Base-by-base conservation (phyloP, 148 eudicot species). In the Cornus suecica region DNA sequence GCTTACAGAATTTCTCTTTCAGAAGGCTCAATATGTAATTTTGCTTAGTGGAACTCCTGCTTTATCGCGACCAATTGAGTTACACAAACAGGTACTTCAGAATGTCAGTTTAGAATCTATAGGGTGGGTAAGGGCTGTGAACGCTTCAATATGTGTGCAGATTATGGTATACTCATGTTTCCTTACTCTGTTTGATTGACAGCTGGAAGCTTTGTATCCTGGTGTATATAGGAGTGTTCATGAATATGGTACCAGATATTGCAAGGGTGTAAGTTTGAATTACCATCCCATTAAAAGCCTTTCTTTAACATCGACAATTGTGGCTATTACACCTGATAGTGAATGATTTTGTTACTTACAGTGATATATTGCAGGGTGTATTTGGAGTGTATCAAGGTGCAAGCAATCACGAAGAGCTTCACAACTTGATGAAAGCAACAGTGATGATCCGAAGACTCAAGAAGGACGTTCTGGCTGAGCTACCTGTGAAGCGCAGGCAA, bases 11-110 rank as follows among this genome's bases (percentile, higher is more conserved):
- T 81, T 65, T 24, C 60, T 71, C 45, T 77, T 83, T 74, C 84
- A 94, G 99, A 94, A 92, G 88, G 96, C 99, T 71, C 94, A 87
- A 74, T 92, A 89, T 76, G 87, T 80, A 69, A 88, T 94, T 66
- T 83, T 94, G 87, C 93, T 94, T 28, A 94, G 97, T 78, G 99
- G 99, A 78, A 94, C 99, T 81, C 99, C 99, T 70, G 99, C 99
- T 77, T 82, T 94, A 52, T 94, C 99, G n/a, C 84, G 99, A 68
- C 99, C 99, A 60, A 92, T 92, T 80, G 99, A 94, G 78, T 78
- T 94, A 66, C 88, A 83, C 82, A 94, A 92, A 86, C 99, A 94
- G 98, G 98, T 90, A 66, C 25, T 25, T 68, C 66, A 73, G 37
- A 37, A 27, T 75, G 60, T 62, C 75, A 2, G 34, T 72, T 66